phyloP scores from a whole-genome alignment of 768 basidiomycete species.

The Rhizopogon rudus region DNA sequence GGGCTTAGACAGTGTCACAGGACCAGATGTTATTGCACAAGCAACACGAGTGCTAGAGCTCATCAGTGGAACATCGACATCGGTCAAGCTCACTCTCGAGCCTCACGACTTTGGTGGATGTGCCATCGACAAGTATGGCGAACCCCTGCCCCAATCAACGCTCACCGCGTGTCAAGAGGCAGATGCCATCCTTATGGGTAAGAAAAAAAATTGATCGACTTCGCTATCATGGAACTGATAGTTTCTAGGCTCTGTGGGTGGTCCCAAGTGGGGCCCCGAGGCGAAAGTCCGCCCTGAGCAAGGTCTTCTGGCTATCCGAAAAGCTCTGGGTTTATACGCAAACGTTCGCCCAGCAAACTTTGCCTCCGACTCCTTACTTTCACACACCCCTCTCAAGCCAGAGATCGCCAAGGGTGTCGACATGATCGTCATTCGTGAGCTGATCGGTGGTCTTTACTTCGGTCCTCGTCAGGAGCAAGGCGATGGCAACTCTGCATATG shows the following conservation, averaged over 20 bases:
- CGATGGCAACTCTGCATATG: conserved; percentile 72
- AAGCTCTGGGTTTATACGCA: conserved; percentile 91
- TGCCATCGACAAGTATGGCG: conserved; percentile 86
- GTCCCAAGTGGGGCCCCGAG: conserved; percentile 97
- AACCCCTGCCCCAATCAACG: conserved; percentile 80
- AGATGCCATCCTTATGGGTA: conserved; percentile 95
- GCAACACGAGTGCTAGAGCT: conserved; percentile 79
- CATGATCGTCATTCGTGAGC: conserved; percentile 92
- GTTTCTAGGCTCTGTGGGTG: conserved; percentile 85
- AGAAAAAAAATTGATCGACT: conserved; percentile 12
- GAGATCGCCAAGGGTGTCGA: conserved; percentile 79
- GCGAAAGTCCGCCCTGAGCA: conserved; percentile 88
- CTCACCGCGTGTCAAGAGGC: conserved; percentile 87
- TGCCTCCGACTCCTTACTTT: conserved; percentile 84
- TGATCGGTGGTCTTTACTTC: conserved; percentile 96
- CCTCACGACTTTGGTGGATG: conserved; percentile 84
- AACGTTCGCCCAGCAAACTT: conserved; percentile 98
- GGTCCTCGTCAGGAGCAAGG: conserved; percentile 88
- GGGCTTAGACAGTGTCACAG: conserved; percentile 30
- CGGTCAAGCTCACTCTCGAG: conserved; percentile 71
- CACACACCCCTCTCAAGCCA: conserved; percentile 84
- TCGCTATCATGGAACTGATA: conserved; percentile 4
- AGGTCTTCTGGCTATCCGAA: conserved; percentile 84
- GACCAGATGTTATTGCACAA: conserved; percentile 86
- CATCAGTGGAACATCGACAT: conserved; percentile 54